Conservation (phyloP, 192 early-diverging fungal species). For the Coemansia sp. region DNA sequence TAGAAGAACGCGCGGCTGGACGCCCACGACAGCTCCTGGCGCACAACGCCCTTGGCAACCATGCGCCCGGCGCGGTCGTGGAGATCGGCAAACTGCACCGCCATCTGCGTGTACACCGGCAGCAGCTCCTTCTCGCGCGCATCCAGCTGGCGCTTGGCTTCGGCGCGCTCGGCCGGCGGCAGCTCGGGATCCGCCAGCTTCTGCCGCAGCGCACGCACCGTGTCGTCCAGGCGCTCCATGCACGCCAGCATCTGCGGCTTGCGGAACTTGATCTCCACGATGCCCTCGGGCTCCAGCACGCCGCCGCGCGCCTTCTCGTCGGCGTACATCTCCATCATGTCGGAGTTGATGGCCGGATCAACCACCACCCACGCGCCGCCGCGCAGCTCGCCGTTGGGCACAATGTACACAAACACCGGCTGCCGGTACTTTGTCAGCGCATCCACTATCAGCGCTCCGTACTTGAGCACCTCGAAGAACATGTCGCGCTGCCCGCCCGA, state of each 20-base stretch:
- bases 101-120: slow-evolving; percentile 90
- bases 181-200: slow-evolving; percentile 59
- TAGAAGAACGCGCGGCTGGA: slow-evolving; percentile 85
- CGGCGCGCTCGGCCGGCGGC: slow-evolving; percentile 62
- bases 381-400: slow-evolving; percentile 92
- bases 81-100: slow-evolving; percentile 95
- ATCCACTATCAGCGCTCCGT: slow-evolving; percentile 96
- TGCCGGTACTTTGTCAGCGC: slow-evolving; percentile 94
- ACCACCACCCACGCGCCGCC: slow-evolving; percentile 99
- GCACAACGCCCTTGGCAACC: slow-evolving; percentile 90
- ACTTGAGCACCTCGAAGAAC: slow-evolving; percentile 98
- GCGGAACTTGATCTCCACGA: slow-evolving; percentile 98
- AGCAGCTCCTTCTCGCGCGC: slow-evolving; percentile 82
- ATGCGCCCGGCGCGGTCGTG: slow-evolving; percentile 96
- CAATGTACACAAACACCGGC: slow-evolving; percentile 95
- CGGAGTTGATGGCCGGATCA: slow-evolving; percentile 93
- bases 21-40: slow-evolving; percentile 76
- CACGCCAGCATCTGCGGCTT: slow-evolving; percentile 87
- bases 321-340: slow-evolving; percentile 99
- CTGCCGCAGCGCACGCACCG: slow-evolving; percentile 73
- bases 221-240: slow-evolving; percentile 88
- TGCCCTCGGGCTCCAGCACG: slow-evolving; percentile 95
- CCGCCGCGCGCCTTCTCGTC: slow-evolving; percentile 88
- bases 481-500: slow-evolving; percentile 98
- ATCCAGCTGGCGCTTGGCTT: slow-evolving; percentile 72